phyloP scores from a whole-genome alignment of 2,329 filamentous ascomycete genomes.

The Pseudogymnoascus sp. region DNA sequence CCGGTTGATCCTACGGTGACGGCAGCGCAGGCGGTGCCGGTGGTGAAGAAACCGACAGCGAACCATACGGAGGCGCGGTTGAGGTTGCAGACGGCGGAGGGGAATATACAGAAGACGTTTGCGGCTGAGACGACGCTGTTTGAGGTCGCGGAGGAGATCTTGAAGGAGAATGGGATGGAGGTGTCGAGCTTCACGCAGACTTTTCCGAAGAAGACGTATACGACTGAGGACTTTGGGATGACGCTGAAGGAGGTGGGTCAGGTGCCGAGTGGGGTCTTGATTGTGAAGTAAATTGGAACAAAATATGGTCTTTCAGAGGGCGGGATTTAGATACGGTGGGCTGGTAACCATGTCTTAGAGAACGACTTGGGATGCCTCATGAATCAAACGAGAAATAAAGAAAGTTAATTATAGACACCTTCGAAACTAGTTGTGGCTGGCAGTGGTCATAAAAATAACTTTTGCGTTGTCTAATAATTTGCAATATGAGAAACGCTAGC shows the following conservation, averaged over 20 bases:
- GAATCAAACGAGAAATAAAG: constrained; percentile 2
- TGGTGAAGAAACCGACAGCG: constrained; percentile 36
- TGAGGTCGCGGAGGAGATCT: constrained; percentile 71
- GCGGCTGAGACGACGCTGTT: constrained; percentile 86
- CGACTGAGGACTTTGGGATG: constrained; percentile 68
- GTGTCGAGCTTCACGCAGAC: constrained; percentile 75
- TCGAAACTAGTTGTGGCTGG: neutral
- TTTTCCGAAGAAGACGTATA: constrained; percentile 77
- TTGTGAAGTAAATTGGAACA: constrained; percentile 46
- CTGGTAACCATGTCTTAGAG: neutral
- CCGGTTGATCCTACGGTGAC: constrained; percentile 28
- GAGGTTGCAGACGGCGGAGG: constrained; percentile 65
- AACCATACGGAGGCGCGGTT: constrained; percentile 71
- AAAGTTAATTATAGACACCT: neutral
- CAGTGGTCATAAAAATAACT: neutral
- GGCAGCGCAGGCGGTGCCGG: constrained; percentile 34
- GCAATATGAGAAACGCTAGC: constrained; percentile 3
- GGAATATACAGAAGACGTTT: constrained; percentile 79
- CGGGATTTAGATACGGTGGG: neutral
- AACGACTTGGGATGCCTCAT: neutral
- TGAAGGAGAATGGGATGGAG: constrained; percentile 55
- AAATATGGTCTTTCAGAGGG: neutral
- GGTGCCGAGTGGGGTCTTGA: constrained; percentile 81
- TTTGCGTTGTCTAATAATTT: neutral
- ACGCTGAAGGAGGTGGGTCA: constrained; percentile 87